phyloP scores from a whole-genome alignment of 2,329 filamentous ascomycete genomes.

The Cladosporium sp. region DNA sequence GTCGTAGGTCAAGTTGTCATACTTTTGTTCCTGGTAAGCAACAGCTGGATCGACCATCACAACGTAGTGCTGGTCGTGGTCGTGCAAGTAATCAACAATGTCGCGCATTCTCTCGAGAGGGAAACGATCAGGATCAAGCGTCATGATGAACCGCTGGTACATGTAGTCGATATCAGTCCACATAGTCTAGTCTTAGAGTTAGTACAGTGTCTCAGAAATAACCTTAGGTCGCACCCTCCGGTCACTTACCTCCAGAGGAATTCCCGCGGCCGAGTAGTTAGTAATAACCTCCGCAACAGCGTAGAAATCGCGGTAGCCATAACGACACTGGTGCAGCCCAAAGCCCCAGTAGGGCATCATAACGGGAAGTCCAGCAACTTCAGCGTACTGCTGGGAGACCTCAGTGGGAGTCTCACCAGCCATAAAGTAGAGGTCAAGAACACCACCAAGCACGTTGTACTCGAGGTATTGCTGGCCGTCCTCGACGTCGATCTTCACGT shows the following conservation, averaged over 20 bases:
- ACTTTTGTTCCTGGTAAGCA: conserved; percentile 20
- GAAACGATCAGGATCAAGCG: conserved; percentile 64
- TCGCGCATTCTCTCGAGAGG: conserved; percentile 60
- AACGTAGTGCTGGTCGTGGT: conserved; percentile 38
- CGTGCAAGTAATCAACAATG: conserved; percentile 58
- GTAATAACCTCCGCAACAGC: conserved; percentile 63
- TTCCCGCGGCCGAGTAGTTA: conserved; percentile 65
- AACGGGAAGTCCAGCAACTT: conserved; percentile 50
- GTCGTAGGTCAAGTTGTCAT: conserved; percentile 22
- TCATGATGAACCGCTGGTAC: conserved; percentile 58
- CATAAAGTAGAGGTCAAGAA: conserved; percentile 65
- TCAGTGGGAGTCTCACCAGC: conserved; percentile 49
- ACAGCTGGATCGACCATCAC: conserved; percentile 76
- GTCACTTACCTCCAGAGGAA: conserved; percentile 71
- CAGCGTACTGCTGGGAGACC: conserved; percentile 52
- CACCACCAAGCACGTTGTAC: conserved; percentile 76
- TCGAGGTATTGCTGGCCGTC: conserved; percentile 66
- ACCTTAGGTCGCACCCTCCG: background rate
- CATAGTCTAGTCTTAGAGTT: background rate
- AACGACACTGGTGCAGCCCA: conserved; percentile 47
- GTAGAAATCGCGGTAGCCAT: conserved; percentile 56
- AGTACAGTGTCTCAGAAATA: background rate
- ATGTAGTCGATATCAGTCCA: conserved; percentile 37
- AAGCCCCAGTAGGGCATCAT: conserved; percentile 56
- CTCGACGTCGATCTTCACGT: conserved; percentile 70